Base-by-base conservation (phyloP, 139 green algal genomes). In the Nannochloris sp. region DNA sequence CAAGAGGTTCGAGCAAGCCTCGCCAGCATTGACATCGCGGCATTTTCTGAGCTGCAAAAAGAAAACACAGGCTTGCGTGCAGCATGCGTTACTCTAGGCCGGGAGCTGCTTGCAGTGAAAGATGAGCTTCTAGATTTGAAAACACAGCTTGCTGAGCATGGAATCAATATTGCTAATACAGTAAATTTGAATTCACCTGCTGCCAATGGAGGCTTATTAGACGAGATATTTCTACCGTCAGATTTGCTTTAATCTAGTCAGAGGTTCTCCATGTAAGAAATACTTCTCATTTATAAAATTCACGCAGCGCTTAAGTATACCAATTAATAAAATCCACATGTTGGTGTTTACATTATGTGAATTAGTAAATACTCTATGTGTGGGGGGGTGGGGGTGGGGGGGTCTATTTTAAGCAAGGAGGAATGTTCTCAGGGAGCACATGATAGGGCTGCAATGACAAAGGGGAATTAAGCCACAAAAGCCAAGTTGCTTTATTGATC, bases 41-140 rank as follows among this genome's bases (percentile, higher is more conserved):
- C 59, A n/a, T 36, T 74, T 31, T 56, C 64, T 8, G 70, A 77
- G 59, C 44, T 77, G 14, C 70, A 77, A n/a, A 56, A 69, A 12
- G 70, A 77, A 38, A 77, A 77, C n/a, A 27, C 44, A 15, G 68
- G 60, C 51, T 65, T 77, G 25, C 39, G 60, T 7, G 65, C 68
- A 3, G 44, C 64, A 2, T 76, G 55, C 34, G 62, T 70, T 19
- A 74, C 60, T 0, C 32, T 77, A 37, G 70, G 60, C 7, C 37
- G 55, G 39, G 70, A 77, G 64, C 58, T 77, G 25, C 64, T 66
- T 10, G 35, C 38, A 12, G 54, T 77, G 13, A 74, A 74, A 23
- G 12, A 65, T 5, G 70, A 77, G 27, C 53, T 77, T 38, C 38
- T 25, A 32, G 42, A 37, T 3, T 36, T 77, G 39, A 58, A 76